A percentile compares a stretch with the other conserved stretches of the same genome.
These are phyloP conservation scores for Spathaspora sp. DNA, from an alignment of 1,139 yeast genomes.

Conservation along the genomic window DNA sequence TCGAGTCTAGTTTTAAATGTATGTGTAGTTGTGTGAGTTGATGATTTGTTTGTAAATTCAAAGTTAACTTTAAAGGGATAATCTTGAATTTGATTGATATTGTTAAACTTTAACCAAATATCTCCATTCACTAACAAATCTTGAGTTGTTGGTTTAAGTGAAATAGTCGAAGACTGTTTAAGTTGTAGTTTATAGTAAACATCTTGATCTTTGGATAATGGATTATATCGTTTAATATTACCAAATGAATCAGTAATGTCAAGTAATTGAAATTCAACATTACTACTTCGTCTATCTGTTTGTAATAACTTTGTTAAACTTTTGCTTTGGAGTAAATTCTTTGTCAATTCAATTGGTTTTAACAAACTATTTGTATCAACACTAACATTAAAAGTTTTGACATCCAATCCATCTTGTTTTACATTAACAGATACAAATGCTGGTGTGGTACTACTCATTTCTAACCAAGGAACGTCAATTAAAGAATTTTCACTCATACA, in stretches of 20 bases:
- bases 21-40: constrained; percentile 31
- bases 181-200: constrained; percentile 56
- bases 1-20: constrained; percentile 34
- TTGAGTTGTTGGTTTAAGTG: constrained; percentile 34
- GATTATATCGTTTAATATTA: constrained; percentile 56
- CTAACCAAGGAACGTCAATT: constrained; percentile 44
- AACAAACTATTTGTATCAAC: constrained; percentile 15
- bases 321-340: neutral
- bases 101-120: constrained; percentile 31
- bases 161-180: constrained; percentile 60
- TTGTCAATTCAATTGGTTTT: constrained; percentile 3
- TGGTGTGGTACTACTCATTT: constrained; percentile 76
- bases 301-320: constrained; percentile 19
- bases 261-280: constrained; percentile 62
- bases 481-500: constrained; percentile 60
- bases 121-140: constrained; percentile 40
- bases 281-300: constrained; percentile 46
- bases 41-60: neutral
- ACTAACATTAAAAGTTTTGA: constrained; percentile 23
- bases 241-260: constrained; percentile 78
- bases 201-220: constrained; percentile 43
- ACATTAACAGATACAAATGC: constrained; percentile 61
- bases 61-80: constrained; percentile 51
- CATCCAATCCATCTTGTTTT: constrained; percentile 47
- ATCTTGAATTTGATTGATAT: constrained; percentile 26